phyloP scores from a whole-genome alignment of 2,329 filamentous ascomycete species.

The Magnaporthales sp. region DNA sequence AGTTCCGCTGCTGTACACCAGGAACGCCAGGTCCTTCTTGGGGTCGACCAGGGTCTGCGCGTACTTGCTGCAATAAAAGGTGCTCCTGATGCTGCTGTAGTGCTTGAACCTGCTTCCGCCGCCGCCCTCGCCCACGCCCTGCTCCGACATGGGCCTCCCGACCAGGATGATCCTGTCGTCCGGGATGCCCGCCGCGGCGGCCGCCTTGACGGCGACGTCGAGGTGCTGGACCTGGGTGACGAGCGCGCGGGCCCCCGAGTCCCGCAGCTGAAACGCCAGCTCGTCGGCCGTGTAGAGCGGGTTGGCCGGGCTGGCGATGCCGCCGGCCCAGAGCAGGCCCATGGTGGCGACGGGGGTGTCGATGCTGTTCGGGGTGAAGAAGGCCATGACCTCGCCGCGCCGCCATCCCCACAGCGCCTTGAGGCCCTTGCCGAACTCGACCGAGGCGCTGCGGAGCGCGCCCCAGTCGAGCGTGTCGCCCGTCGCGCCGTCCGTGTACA shows the following conservation, averaged over 20 bases:
- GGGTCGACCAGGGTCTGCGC: constrained; percentile 53
- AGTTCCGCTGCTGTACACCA: constrained; percentile 85
- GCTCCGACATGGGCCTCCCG: constrained; percentile 44
- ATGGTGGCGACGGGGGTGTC: constrained; percentile 72
- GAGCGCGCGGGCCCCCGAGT: constrained; percentile 66
- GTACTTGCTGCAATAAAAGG: constrained; percentile 48
- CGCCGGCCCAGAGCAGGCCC: constrained; percentile 77
- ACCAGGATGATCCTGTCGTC: constrained; percentile 67
- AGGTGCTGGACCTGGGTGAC: constrained; percentile 65
- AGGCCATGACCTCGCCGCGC: constrained; percentile 72
- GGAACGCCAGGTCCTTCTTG: constrained; percentile 66
- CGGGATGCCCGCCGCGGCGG: constrained; percentile 59
- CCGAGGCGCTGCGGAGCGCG: constrained; percentile 54
- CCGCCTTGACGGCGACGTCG: constrained; percentile 56
- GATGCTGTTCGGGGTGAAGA: constrained; percentile 81
- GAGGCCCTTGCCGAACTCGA: constrained; percentile 74
- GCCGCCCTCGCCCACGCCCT: neutral
- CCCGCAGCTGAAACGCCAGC: constrained; percentile 73
- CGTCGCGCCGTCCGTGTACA: constrained; percentile 70
- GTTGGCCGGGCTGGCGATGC: constrained; percentile 76
- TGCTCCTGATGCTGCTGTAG: constrained; percentile 61
- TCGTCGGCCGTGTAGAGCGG: constrained; percentile 80
- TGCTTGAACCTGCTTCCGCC: constrained; percentile 58
- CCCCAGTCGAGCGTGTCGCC: constrained; percentile 60
- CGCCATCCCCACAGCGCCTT: constrained; percentile 67